These are phyloP conservation scores for Ehretia macrophylla DNA, from an alignment of 257 asterid genomes.

Conservation along the genomic window DNA sequence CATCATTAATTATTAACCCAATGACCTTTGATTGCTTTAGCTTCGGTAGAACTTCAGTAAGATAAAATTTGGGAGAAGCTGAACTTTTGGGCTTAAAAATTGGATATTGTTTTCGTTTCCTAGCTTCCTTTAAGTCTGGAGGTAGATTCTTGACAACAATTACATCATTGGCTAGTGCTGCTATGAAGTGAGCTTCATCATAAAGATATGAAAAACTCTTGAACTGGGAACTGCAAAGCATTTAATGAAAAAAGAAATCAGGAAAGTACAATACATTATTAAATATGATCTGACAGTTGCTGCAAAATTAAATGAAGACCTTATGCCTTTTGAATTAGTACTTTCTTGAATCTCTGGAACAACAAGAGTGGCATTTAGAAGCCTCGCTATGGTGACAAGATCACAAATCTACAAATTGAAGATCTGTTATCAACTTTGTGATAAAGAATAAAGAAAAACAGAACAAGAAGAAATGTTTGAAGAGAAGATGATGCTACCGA, in stretches of 20 bases:
- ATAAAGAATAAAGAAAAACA: slow-evolving; percentile 12
- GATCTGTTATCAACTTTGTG: slow-evolving; percentile 26
- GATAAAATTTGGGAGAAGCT: slow-evolving; percentile 65
- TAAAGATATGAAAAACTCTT: slow-evolving; percentile 85
- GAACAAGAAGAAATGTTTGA: background rate
- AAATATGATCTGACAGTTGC: background rate
- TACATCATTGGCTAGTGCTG: slow-evolving; percentile 76
- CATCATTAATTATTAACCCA: slow-evolving; percentile 73
- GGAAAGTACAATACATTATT: slow-evolving; percentile 16
- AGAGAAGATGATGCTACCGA: slow-evolving; percentile 54
- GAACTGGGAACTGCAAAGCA: slow-evolving; percentile 73
- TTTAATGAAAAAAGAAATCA: background rate
- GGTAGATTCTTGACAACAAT: slow-evolving; percentile 70
- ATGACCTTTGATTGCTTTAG: slow-evolving; percentile 64
- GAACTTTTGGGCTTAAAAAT: slow-evolving; percentile 59
- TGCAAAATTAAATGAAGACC: slow-evolving; percentile 42
- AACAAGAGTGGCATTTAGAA: slow-evolving; percentile 82
- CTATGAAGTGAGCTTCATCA: slow-evolving; percentile 61
- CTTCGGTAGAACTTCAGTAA: slow-evolving; percentile 61
- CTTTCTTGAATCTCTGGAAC: slow-evolving; percentile 84
- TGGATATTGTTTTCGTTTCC: slow-evolving; percentile 61
- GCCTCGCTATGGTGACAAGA: slow-evolving; percentile 73
- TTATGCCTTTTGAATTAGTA: slow-evolving; percentile 79
- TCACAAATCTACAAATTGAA: slow-evolving; percentile 65
- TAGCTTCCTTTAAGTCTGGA: slow-evolving; percentile 57